Base-by-base conservation (phyloP, 495 filamentous ascomycete genomes). In the Neurospora sp. region DNA sequence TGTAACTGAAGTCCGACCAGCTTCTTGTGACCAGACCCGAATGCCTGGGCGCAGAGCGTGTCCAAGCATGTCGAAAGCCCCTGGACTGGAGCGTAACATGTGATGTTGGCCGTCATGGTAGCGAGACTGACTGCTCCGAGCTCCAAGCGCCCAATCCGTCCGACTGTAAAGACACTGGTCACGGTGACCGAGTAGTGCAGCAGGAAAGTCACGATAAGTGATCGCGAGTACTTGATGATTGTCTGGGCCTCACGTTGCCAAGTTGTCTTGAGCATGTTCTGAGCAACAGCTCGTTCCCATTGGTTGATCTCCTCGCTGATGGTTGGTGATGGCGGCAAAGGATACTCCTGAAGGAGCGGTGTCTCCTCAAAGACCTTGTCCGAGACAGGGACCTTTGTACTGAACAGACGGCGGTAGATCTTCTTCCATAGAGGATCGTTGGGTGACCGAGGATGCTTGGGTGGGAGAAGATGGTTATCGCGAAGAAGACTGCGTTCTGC, bases 221-320 rank as follows among this genome's bases (percentile, higher is more conserved):
- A 86, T 4, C 81, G 82, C 0, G 89, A 85, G 75, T 90, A 91
- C 76, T 82, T 84, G 2, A 78, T 78, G 40, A 87, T 80, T 0
- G 92, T 91, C 79, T 91, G 89, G 2, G 90, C 87, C 83, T 97
- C 94, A 73, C 92, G 88, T 76, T 89, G 89, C 92, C 93, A 96
- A 0, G 93, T 93, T 4, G 94, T 97, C 70, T 92, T 89, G 74
- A 96, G 92, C 73, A 86, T 83, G 9, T 92, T 92, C 4, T 88
- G 86, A 38, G 86, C 84, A 12, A 94, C 92, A 2, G 93, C 92
- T 44, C 91, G 90, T 72, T 93, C 91, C 93, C 93, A 97, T 89
- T 73, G 42, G 38, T 75, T 46, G 16, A 76, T 44, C 41, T 79
- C 71, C 48, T 84, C 76, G 76, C 81, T 80, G 38, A 77, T 70